Conservation (phyloP, 768 basidiomycete genomes). For the Suillus ampliporus region DNA sequence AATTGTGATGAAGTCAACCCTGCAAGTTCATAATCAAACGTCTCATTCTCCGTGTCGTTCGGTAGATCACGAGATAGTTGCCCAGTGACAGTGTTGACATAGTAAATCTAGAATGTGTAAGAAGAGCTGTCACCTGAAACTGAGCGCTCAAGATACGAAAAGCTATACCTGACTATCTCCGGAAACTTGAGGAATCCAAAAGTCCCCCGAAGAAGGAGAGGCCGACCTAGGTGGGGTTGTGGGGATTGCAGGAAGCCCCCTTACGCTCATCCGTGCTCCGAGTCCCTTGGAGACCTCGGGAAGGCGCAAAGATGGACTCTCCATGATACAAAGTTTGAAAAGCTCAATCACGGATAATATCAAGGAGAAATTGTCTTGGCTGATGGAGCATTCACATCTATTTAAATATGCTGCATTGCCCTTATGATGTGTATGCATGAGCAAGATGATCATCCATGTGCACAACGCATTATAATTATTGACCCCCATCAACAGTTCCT, state of each 20-base stretch:
- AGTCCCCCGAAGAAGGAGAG: conserved; percentile 57
- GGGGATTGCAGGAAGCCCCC: conserved; percentile 38
- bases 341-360: conserved; percentile 1
- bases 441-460: not conserved
- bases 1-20: conserved; percentile 56
- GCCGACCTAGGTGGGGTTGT: conserved; percentile 10
- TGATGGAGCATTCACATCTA: not conserved
- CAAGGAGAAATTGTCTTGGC: not conserved
- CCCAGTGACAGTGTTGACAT: conserved; percentile 87
- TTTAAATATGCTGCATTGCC: conserved; percentile 1
- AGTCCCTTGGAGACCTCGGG: conserved; percentile 5
- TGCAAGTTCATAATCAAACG: conserved; percentile 60
- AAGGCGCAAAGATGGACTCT: conserved; percentile 15
- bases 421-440: not conserved
- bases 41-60: conserved; percentile 62
- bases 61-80: conserved; percentile 83
- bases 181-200: conserved; percentile 90
- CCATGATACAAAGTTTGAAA: conserved; percentile 25
- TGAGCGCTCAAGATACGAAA: conserved; percentile 9
- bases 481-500: conserved; percentile 5
- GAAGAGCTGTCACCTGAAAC: not conserved
- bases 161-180: conserved; percentile 75
- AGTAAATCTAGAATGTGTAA: conserved; percentile 78
- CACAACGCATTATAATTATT: not conserved
- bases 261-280: conserved; percentile 25